Percentiles rank a stretch among this genome's conserved stretches.
phyloP scores from a whole-genome alignment of 2,329 filamentous ascomycete species.

The Epichloe sp. region DNA sequence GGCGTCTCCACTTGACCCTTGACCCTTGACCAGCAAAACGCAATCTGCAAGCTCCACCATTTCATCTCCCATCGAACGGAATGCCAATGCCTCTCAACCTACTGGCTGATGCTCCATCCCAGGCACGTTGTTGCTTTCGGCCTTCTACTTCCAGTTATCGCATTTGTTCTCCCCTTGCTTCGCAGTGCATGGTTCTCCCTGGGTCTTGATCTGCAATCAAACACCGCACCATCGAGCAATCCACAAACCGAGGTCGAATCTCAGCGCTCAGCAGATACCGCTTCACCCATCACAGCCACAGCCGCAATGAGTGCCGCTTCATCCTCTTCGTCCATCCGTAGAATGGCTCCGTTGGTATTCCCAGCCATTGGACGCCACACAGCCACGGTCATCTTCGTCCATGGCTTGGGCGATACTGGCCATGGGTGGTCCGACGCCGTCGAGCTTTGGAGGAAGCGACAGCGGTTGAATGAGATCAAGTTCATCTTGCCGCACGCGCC shows the following conservation, averaged over 20 bases:
- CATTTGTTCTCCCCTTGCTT: not conserved
- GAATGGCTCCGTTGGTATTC: constrained; percentile 49
- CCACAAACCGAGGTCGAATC: not conserved
- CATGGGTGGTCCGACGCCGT: constrained; percentile 70
- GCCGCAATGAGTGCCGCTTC: constrained; percentile 7
- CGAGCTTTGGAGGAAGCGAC: constrained; percentile 71
- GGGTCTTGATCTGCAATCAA: not conserved
- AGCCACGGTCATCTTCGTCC: constrained; percentile 85
- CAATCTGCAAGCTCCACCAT: not conserved
- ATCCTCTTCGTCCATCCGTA: constrained; percentile 15
- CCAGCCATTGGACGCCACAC: constrained; percentile 76
- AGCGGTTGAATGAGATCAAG: constrained; percentile 76
- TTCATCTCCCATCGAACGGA: not conserved
- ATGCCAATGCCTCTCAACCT: not conserved
- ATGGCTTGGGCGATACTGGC: constrained; percentile 79
- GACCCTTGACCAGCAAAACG: too few species aligned
- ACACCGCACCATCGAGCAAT: not conserved
- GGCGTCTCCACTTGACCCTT: not conserved
- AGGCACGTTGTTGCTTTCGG: not conserved
- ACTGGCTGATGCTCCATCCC: not conserved
- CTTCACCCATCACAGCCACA: not conserved
- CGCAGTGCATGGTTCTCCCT: not conserved
- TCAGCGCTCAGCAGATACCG: not conserved
- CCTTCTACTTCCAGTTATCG: not conserved
- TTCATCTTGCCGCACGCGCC: constrained; percentile 93